Percentiles rank a stretch among this genome's conserved stretches.
phyloP scores from a whole-genome alignment of 805 yeast species.

The Teunomyces lycoperdinae region DNA sequence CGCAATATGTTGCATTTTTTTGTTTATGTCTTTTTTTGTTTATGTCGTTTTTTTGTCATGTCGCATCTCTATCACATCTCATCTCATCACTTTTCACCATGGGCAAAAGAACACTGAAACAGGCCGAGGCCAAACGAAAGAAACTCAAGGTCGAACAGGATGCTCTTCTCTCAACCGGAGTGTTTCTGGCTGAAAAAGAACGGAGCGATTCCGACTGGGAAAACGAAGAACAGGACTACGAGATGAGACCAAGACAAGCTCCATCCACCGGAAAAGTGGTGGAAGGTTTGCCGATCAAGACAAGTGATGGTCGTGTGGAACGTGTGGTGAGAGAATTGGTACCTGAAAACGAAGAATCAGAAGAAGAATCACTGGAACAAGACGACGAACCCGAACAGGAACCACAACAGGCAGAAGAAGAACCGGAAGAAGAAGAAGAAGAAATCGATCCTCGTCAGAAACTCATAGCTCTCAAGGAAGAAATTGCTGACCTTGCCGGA shows the following conservation, averaged over 20 bases:
- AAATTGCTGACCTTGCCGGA: constrained; percentile 78
- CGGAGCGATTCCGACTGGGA: constrained; percentile 47
- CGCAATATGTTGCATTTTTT: neutral
- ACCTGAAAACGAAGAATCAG: constrained; percentile 14
- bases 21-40: neutral
- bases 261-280: constrained; percentile 42
- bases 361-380: constrained; percentile 11
- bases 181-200: constrained; percentile 21
- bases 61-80: neutral
- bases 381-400: constrained; percentile 15
- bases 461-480: constrained; percentile 67
- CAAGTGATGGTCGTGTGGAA: constrained; percentile 68
- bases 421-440: constrained; percentile 39
- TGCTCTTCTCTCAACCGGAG: constrained; percentile 33
- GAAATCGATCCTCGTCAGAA: constrained; percentile 50
- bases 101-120: constrained; percentile 31
- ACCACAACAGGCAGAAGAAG: constrained; percentile 20
- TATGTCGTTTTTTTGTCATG: neutral
- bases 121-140: constrained; percentile 31
- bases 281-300: constrained; percentile 80
- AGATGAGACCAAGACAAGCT: constrained; percentile 61
- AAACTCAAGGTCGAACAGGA: constrained; percentile 41
- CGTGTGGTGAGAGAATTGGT: constrained; percentile 49
- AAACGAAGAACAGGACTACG: constrained; percentile 79
- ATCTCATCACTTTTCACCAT: constrained; percentile 12